Evolutionary conservation across 1,284 basidiomycete genomes (phyloP).

Genomic region (Somion occarium): DNA sequence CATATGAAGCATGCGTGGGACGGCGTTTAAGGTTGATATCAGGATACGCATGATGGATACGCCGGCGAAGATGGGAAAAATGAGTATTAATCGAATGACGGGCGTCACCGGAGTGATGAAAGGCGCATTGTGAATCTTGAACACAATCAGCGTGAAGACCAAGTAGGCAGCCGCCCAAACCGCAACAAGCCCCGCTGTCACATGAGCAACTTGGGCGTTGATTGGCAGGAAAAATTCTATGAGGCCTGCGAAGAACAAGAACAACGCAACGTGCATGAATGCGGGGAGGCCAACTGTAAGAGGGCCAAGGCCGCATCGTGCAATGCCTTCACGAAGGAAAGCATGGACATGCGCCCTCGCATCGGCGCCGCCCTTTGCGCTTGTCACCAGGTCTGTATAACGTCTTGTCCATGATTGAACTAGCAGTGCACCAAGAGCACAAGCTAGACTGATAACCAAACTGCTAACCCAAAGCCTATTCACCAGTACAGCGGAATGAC

Average conservation of each 20-base stretch:
- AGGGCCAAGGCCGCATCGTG: not conserved
- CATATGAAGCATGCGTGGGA: not conserved
- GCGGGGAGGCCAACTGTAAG: not conserved
- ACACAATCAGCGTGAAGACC: not conserved
- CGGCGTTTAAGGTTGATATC: not conserved
- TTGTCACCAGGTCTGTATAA: not conserved
- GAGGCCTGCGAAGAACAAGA: not conserved
- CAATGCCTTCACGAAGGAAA: not conserved
- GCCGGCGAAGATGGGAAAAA: not conserved
- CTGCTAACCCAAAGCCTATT: constrained; percentile 3
- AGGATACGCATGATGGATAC: not conserved
- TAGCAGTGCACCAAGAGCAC: not conserved
- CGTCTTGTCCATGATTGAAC: constrained; percentile 1
- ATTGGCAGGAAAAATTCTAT: too few relatives aligned
- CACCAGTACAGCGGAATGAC: not conserved
- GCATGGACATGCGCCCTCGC: too few relatives aligned
- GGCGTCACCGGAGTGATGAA: not conserved
- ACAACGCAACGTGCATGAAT: not conserved
- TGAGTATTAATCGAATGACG: not conserved
- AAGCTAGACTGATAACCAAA: constrained; percentile 1
- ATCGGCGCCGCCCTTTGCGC: too few relatives aligned
- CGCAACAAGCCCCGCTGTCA: not conserved
- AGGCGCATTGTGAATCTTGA: not conserved
- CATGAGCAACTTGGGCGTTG: not conserved
- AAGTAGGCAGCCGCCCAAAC: not conserved